Evolutionary conservation across 2,329 filamentous ascomycete genomes (phyloP), one percentile per base, ranked within the genome.

Genomic region (Phoma sp.): DNA sequence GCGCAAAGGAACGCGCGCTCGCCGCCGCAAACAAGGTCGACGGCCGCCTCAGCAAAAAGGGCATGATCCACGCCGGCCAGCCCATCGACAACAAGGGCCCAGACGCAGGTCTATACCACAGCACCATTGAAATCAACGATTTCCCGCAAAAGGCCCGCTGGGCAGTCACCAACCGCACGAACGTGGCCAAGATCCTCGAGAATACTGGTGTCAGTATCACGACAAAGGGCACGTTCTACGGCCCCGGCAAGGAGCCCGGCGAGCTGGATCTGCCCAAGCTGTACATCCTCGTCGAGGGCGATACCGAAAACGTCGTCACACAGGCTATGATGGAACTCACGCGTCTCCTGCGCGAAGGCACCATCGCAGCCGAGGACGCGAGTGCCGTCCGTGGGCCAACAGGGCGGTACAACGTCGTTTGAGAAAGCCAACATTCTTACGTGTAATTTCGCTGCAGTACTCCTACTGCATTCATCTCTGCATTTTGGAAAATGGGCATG

Each of bases 31-130:
- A 88, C 65, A 90, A 89, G 74, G 96, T 99, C 78, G 93, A 96
- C 74, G 88, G 88, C 57, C 92, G 95, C 62, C 84, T 99, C 32
- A 93, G 91, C 69, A 91, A 92, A 65, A 91, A 92, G 28, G 93
- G 93, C 29, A 90, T 95, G 72, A 88, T 97, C 67, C 89, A 95
- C 56, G 89, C 91, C 4, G 95, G 95, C 12, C 93, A 96, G 57
- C 92, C 95, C 7, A 96, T 97, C 72, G 95, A 99, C 80, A 99
- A 99, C 79, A 97, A 97, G 76, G 95, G 95, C 1, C 95, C 95
- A 0, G 95, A 99, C 75, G 95, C 95, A 3, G 95, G 95, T 45
- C 92, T 93, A 0, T 99, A 92, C 83, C 95, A 99, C 74, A 93
- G 95, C 14, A 98, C 93, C 4, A 83, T 99, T 57, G 95, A 98